Evolutionary conservation across 345 rosid species (phyloP), one percentile per base, ranked within the genome.

Genomic region (Arabis alpina): DNA sequence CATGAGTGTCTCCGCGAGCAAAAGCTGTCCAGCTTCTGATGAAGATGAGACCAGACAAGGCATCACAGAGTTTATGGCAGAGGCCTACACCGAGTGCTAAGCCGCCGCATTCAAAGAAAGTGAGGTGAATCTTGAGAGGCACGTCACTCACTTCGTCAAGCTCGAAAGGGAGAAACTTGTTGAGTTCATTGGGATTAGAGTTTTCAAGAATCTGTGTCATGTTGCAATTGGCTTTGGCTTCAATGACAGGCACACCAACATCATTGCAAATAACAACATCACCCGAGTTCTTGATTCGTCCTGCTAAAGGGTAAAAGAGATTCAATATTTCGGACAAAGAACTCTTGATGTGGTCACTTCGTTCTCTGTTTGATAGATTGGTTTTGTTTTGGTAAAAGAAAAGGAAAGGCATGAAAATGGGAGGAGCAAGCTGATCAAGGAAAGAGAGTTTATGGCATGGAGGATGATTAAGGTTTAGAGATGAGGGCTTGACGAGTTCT

Each of bases 341-440:
- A 13, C 25, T 61, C 70, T 66, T 72, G 7, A 72, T 16, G 13
- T 54, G 68, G 4, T 66, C 64, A 43, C 54, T 58, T 53, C 59
- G 30, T 37, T 71, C 51, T 5, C 32, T 30, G 4, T 30, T 32
- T n/a, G 60, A 53, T 19, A 41, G 30, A 28, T 40, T 32, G 15
- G 54, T 25, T 6, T 10, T 54, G 48, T 6, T 34, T 6, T 11
- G 45, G 70, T 77, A 77, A 65, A 72, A 77, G 59, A 72, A 53
- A 30, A 72, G 27, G 12, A 56, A 49, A 8, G 74, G 76, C 48
- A 54, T 37, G 30, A 40, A 80, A 42, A 57, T 55, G 2, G 72
- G 51, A 42, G 83, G 76, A 54, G 70, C 30, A 49, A 80, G 61
- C 43, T 81, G 84, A 47, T 78, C 84, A 16, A 81, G 72, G 54